Conservation (phyloP, 768 basidiomycete species). For the Leccinum uliginosum region DNA sequence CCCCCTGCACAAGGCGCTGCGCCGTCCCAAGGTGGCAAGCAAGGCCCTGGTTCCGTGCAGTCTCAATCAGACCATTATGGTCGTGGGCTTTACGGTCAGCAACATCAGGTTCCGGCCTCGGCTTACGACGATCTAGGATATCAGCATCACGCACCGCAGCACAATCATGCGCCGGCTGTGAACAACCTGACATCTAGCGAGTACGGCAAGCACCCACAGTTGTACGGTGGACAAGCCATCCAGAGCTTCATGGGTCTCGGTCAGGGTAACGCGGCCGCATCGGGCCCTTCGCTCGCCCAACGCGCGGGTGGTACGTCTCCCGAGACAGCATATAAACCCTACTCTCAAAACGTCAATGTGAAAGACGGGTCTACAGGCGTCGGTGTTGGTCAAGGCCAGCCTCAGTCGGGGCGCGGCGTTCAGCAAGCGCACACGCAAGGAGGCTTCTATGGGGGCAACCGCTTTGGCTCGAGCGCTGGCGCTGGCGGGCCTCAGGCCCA, state of each 20-base stretch:
- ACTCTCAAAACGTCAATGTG: constrained; percentile 44
- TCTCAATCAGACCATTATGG: constrained; percentile 56
- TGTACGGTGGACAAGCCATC: constrained; percentile 53
- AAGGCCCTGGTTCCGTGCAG: constrained; percentile 52
- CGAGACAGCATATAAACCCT: constrained; percentile 73
- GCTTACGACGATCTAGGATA: constrained; percentile 50
- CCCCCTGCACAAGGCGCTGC: constrained; percentile 65
- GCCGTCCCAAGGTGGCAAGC: constrained; percentile 63
- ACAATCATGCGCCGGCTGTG: constrained; percentile 49
- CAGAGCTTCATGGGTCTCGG: constrained; percentile 71
- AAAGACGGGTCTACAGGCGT: constrained; percentile 57
- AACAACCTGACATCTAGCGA: constrained; percentile 38
- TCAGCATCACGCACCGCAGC: constrained; percentile 52
- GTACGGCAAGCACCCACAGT: constrained; percentile 41
- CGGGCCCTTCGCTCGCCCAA: constrained; percentile 44
- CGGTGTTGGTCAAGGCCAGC: constrained; percentile 34
- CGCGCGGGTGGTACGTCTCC: constrained; percentile 54
- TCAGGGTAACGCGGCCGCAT: constrained; percentile 36
- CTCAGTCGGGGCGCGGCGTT: constrained; percentile 40
- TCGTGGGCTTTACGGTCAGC: constrained; percentile 64
- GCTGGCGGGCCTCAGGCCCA: constrained; percentile 46
- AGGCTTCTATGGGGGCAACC: constrained; percentile 41
- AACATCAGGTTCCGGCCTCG: constrained; percentile 42
- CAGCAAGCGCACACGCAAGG: constrained; percentile 43
- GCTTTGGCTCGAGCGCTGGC: constrained; percentile 41